Evolutionary conservation across 805 yeast genomes (phyloP).

Genomic region (Zygosaccharomyces siamensis): DNA sequence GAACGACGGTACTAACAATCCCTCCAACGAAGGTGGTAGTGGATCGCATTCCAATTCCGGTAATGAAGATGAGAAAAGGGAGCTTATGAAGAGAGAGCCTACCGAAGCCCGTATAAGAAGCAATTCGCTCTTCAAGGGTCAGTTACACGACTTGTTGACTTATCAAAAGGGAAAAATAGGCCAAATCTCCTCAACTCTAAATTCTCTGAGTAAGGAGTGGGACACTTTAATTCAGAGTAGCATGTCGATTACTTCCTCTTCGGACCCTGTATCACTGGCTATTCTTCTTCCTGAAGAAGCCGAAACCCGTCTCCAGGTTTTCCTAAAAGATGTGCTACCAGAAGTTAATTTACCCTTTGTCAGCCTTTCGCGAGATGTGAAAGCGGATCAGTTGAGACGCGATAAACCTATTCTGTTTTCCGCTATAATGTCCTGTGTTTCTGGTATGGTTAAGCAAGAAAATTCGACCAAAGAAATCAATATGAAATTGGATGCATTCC

Average conservation of each 20-base stretch:
- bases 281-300: slow-evolving; percentile 59
- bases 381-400: slow-evolving; percentile 45
- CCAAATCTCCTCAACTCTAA: slow-evolving; percentile 40
- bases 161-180: slow-evolving; percentile 34
- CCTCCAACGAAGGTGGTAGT: background rate
- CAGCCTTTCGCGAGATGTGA: slow-evolving; percentile 42
- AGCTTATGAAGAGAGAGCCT: background rate
- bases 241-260: slow-evolving; percentile 37
- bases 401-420: slow-evolving; percentile 59
- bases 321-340: slow-evolving; percentile 43
- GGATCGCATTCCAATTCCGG: background rate
- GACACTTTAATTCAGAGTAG: slow-evolving; percentile 44
- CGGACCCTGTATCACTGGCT: slow-evolving; percentile 57
- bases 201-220: slow-evolving; percentile 43
- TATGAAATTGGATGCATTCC: slow-evolving; percentile 48
- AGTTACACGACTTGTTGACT: slow-evolving; percentile 25
- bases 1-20: background rate
- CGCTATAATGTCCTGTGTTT: slow-evolving; percentile 58
- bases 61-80: background rate
- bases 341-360: slow-evolving; percentile 49
- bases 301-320: slow-evolving; percentile 45
- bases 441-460: slow-evolving; percentile 37
- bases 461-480: slow-evolving; percentile 39
- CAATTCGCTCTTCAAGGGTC: slow-evolving; percentile 19
- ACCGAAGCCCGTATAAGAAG: background rate